These are phyloP conservation scores for Boletus mariae DNA, from an alignment of 1,284 basidiomycete species.

Conservation along the genomic window DNA sequence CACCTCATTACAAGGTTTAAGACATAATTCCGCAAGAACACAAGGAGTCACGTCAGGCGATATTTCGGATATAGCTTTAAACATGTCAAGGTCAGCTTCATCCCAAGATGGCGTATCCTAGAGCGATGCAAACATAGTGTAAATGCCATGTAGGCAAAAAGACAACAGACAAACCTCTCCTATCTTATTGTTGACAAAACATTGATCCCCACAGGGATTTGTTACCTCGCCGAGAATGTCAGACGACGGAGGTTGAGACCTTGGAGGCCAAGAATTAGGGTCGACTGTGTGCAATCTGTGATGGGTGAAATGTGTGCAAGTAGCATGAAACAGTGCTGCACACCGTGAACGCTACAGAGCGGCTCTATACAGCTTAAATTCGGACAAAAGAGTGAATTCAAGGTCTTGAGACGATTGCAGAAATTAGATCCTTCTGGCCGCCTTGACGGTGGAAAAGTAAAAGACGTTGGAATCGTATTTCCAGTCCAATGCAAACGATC, in stretches of 20 bases:
- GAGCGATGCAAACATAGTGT: not conserved
- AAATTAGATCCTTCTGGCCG: constrained; percentile 24
- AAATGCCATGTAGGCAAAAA: not conserved
- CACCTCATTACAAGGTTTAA: constrained; percentile 41
- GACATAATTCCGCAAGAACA: constrained; percentile 37
- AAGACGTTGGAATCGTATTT: constrained; percentile 21
- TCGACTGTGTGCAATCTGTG: constrained; percentile 29
- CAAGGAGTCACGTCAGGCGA: constrained; percentile 36
- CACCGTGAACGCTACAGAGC: constrained; percentile 51
- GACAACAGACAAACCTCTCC: constrained; percentile 14
- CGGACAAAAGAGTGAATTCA: constrained; percentile 48
- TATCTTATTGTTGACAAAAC: constrained; percentile 34
- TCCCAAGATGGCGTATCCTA: constrained; percentile 23
- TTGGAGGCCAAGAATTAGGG: constrained; percentile 29
- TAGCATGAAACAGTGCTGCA: constrained; percentile 2
- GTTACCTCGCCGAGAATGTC: constrained; percentile 22
- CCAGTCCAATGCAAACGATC: constrained; percentile 28
- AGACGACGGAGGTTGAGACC: constrained; percentile 23
- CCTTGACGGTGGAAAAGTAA: constrained; percentile 12
- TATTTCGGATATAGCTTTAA: constrained; percentile 33
- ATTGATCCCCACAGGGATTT: constrained; percentile 37
- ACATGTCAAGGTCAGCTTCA: constrained; percentile 22
- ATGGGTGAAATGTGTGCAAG: constrained; percentile 22
- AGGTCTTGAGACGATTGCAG: constrained; percentile 32
- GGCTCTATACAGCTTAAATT: constrained; percentile 50